Evolutionary conservation across 108 stramenopile genomes (phyloP).

Genomic region (Aureococcus anophagefferens): DNA sequence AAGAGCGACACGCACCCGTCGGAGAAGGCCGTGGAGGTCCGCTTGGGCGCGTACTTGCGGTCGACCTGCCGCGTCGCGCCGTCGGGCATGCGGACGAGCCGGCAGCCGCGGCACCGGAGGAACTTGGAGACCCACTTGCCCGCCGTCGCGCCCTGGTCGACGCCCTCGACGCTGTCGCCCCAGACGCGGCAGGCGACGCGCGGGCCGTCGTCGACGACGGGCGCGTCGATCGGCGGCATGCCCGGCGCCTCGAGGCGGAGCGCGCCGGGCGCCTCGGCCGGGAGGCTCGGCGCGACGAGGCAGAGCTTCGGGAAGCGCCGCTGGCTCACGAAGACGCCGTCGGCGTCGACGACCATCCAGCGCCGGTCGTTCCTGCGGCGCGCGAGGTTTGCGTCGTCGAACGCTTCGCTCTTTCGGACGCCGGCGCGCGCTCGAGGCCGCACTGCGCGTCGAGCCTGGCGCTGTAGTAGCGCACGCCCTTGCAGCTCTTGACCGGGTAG

Average conservation of each 20-base stretch:
- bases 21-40: constrained; percentile 28
- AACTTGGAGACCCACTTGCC: constrained; percentile 32
- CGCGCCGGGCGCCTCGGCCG: background rate
- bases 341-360: constrained; percentile 41
- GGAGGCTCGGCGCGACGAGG: constrained; percentile 24
- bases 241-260: constrained; percentile 30
- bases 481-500: constrained; percentile 49
- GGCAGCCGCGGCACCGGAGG: constrained; percentile 24
- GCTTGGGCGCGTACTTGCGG: constrained; percentile 15
- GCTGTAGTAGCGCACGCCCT: constrained; percentile 24
- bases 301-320: constrained; percentile 36
- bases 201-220: constrained; percentile 6
- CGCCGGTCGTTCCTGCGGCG: constrained; percentile 38
- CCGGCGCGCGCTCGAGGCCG: constrained; percentile 33
- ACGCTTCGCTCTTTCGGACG: too few species aligned
- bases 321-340: constrained; percentile 35
- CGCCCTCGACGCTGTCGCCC: constrained; percentile 29
- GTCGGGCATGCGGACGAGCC: constrained; percentile 40
- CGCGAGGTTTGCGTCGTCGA: too few species aligned
- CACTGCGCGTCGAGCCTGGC: constrained; percentile 10
- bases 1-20: too few species aligned
- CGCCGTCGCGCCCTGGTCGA: constrained; percentile 34
- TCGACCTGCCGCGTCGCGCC: constrained; percentile 26
- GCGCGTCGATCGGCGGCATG: constrained; percentile 22
- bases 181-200: constrained; percentile 26